A percentile compares a stretch with the other conserved stretches of the same genome.
Evolutionary conservation across 2,329 filamentous ascomycete genomes (phyloP).

Genomic region (Trichoderma harzianum): DNA sequence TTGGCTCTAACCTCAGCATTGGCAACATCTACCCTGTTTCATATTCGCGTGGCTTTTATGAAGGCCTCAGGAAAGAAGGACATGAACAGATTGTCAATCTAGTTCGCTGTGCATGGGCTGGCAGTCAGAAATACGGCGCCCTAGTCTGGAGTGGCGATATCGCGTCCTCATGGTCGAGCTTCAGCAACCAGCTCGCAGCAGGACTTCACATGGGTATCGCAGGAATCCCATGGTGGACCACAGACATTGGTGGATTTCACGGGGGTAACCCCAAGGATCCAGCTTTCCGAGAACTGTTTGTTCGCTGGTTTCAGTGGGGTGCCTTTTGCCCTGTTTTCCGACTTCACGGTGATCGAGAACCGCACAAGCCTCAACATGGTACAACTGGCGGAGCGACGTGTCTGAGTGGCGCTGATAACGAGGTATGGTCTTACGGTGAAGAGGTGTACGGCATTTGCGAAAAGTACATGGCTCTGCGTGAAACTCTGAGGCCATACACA

Average conservation of each 20-base stretch:
- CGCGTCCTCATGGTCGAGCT: slow-evolving; percentile 58
- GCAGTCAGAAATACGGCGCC: slow-evolving; percentile 60
- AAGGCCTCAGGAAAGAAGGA: neutral
- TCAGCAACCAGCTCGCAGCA: neutral
- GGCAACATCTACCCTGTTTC: neutral
- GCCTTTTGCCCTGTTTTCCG: neutral
- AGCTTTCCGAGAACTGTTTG: neutral
- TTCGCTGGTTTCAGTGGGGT: neutral
- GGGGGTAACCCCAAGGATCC: neutral
- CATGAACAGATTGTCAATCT: slow-evolving; percentile 25
- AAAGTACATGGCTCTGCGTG: neutral
- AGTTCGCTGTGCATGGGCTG: slow-evolving; percentile 48
- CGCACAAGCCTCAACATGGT: neutral
- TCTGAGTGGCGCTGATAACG: neutral
- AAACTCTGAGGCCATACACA: neutral
- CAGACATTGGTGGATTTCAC: neutral
- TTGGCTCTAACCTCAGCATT: neutral
- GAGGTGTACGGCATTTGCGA: neutral
- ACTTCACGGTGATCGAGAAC: neutral
- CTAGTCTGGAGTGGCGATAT: slow-evolving; percentile 68
- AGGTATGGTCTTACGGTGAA: neutral
- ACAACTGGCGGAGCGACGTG: neutral
- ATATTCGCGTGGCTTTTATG: neutral
- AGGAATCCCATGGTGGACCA: neutral
- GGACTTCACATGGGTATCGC: neutral